Evolutionary conservation across 1,284 basidiomycete species (phyloP), one percentile per base, ranked within the genome.

Genomic region (Cutaneotrichosporon cavernicola): DNA sequence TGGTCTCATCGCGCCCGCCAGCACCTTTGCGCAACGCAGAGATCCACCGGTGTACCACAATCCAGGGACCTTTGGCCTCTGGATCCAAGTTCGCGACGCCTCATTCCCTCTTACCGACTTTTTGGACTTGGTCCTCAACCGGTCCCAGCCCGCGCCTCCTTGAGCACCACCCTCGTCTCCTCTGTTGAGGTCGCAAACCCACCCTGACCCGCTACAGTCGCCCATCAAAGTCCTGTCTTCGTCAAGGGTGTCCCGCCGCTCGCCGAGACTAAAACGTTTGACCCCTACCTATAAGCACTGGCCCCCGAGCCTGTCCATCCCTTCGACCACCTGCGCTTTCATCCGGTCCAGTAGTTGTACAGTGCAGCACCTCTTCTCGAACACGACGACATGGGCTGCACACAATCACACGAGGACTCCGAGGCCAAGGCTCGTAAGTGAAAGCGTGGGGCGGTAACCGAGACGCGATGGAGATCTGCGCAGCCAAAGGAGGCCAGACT

Each of bases 401-500:
- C 77, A 18, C 79, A 79, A 64, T 82, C 81, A 21, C 77, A 69
- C 53, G 81, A 81, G 65, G 81, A 82, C 70, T 62, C 72, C 38
- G 80, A 76, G 38, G 81, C 80, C 61, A 81, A 80, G 66, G 77
- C 75, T 57, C 74, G 80, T 80, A 59, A 67, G 80, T 79, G 31
- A 1, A 31, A 46, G 43, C 43, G 43, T 7, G 18, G 43, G 18
- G 34, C 21, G 46, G 58, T 49, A 34, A 60, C 32, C 14, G 21
- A 56, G 30, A 32, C 40, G 22, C 13, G 16, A 53, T n/a, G 11
- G 22, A 50, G 49, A 50, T n/a, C 16, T 16, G 43, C 43, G 43
- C 18, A 46, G 18, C 7, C 16, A 46, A 46, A 46, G 16, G 43
- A n/a, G 6, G 43, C 43, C 18, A 7, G 43, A 46, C 18, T n/a